These are phyloP conservation scores for Aspergillus sp. DNA, from an alignment of 2,329 filamentous ascomycete species.

Conservation along the genomic window DNA sequence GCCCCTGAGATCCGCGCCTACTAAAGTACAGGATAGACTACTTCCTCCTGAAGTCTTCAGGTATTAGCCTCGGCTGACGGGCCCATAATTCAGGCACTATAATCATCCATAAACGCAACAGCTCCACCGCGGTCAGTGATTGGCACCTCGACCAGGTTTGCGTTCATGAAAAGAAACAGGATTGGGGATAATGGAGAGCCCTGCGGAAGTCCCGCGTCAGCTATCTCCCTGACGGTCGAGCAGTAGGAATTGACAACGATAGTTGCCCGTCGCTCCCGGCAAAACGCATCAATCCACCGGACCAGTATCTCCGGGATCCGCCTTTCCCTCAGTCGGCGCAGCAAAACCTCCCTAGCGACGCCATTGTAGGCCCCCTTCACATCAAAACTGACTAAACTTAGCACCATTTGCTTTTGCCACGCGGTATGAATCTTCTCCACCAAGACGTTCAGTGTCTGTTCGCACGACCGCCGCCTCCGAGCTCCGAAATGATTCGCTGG, in stretches of 20 bases:
- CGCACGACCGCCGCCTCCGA: constrained; percentile 33
- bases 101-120: constrained; percentile 14
- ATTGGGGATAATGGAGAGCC: constrained; percentile 37
- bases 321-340: constrained; percentile 32
- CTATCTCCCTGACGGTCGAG: constrained; percentile 12
- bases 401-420: constrained; percentile 29
- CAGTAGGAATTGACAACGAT: constrained; percentile 21
- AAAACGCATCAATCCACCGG: constrained; percentile 29
- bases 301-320: constrained; percentile 16
- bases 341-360: constrained; percentile 36
- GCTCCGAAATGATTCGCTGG: constrained; percentile 41
- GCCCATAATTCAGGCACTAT: too few relatives aligned
- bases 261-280: constrained; percentile 21
- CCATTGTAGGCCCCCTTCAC: constrained; percentile 45
- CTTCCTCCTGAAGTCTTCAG: too few relatives aligned
- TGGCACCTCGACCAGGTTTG: constrained; percentile 33
- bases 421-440: constrained; percentile 29
- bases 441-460: constrained; percentile 34
- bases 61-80: too few relatives aligned
- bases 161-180: constrained; percentile 41
- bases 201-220: constrained; percentile 18
- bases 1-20: too few relatives aligned
- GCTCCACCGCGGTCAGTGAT: constrained; percentile 28
- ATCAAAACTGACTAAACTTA: constrained; percentile 39
- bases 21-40: too few relatives aligned